Evolutionary conservation across 169 alveolate genomes (phyloP), one percentile per base, ranked within the genome.

Genomic region (Perkinsus olseni): DNA sequence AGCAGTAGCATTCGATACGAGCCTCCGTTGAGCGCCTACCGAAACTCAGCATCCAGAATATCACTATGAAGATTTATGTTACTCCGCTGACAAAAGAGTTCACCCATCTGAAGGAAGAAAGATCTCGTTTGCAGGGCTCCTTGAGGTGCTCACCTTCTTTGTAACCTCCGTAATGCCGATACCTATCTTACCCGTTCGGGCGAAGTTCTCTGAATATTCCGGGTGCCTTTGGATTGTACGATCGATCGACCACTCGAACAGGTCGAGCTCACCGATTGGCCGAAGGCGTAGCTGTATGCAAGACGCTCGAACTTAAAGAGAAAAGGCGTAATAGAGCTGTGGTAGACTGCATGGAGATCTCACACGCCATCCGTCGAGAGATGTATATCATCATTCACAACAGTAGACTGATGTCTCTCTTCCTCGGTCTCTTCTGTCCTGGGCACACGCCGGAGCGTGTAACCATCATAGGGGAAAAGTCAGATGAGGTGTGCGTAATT

Each of bases 221-320:
- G 17, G 39, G 39, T 91, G 38, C 92, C 74, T 91, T n/a, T 91
- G 74, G 31, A 91, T 91, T 28, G 92, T 38, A 24, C 92, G 17
- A 38, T 91, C 92, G 17, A 91, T 40, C 17, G 74, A 38, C 74
- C 50, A 38, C 37, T 91, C 92, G 37, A 91, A 91, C 0, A 91
- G 38, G 24, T 38, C 39, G 3, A 91, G 92, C 74, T 91, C 37
- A 91, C 92, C 17, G 74, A 38, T 38, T 91, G 92, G 62, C 92
- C 92, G 37, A 91, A 91, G 0, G 92, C 92, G 74, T 91, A 91
- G 92, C 92, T 91, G 37, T 91, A 91, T 38, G 92, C 92, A 11
- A 91, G 37, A 6, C 92, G 92, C 74, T 91, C 92, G 92, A 17
- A 91, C 82, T 24, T 62, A 3, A 40, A 40, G 17, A 24, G 34